Conservation (phyloP, 345 rosid genomes). For the Jatropha curcas region DNA sequence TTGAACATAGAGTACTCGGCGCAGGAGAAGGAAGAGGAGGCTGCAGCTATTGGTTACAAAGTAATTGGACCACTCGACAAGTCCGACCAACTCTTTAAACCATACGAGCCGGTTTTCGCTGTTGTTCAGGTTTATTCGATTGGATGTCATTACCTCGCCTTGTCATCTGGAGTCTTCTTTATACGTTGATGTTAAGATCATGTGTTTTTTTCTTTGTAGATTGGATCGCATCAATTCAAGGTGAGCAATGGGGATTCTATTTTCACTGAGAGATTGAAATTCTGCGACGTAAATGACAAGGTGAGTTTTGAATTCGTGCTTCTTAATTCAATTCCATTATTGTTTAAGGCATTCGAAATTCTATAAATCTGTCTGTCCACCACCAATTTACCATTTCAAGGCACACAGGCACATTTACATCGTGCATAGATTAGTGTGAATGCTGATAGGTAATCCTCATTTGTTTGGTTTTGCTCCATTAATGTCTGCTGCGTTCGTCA, state of each 20-base stretch:
- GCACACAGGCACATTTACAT: no score
- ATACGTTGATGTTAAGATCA: background rate
- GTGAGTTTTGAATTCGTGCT: conserved; percentile 29
- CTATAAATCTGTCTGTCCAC: background rate
- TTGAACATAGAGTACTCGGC: conserved; percentile 52
- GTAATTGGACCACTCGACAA: conserved; percentile 64
- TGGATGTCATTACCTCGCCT: background rate
- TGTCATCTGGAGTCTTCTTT: background rate
- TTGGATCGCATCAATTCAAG: conserved; percentile 94
- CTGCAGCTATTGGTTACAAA: conserved; percentile 79
- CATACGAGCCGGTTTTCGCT: conserved; percentile 74
- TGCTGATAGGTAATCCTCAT: background rate
- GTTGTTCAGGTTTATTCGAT: conserved; percentile 71
- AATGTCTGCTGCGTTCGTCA: no score
- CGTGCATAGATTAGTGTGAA: background rate
- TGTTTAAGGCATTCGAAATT: background rate
- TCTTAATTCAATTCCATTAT: background rate
- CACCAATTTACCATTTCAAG: no score
- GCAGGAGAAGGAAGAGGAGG: conserved; percentile 76
- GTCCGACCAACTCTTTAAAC: conserved; percentile 64
- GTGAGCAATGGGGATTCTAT: conserved; percentile 90
- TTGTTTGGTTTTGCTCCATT: background rate
- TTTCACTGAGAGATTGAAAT: conserved; percentile 78
- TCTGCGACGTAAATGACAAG: conserved; percentile 93
- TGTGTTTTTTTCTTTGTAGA: conserved; percentile 33